A percentile compares a stretch with the other conserved stretches of the same genome.
phyloP scores from a whole-genome alignment of 208 protist genomes.

The Leishmania mexicana region DNA sequence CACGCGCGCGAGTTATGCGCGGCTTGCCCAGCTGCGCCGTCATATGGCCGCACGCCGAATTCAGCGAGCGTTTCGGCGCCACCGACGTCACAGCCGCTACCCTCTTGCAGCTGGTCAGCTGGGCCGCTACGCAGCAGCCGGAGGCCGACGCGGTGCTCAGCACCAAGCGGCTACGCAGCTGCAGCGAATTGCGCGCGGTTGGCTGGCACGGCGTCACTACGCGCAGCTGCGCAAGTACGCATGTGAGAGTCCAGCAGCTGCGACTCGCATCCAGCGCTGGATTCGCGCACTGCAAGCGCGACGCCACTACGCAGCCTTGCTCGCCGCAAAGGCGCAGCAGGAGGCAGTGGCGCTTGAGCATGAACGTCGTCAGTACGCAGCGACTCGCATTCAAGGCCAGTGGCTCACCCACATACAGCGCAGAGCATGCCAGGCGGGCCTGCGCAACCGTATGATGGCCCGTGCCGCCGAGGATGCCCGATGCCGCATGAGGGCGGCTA shows the following conservation, averaged over 20 bases:
- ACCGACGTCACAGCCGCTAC: constrained; percentile 31
- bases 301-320: constrained; percentile 22
- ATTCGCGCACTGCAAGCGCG: constrained; percentile 46
- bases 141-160: constrained; percentile 31
- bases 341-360: constrained; percentile 18
- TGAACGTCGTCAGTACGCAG: constrained; percentile 30
- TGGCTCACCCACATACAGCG: constrained; percentile 29
- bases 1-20: constrained; percentile 18
- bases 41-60: constrained; percentile 54
- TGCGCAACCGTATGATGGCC: constrained; percentile 32
- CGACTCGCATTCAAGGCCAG: constrained; percentile 28
- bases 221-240: constrained; percentile 29
- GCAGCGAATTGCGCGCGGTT: constrained; percentile 71
- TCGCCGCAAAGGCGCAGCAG: constrained; percentile 22
- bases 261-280: constrained; percentile 55
- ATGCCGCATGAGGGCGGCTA: constrained; percentile 47
- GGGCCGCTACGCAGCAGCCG: constrained; percentile 6
- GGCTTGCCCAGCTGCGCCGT: constrained; percentile 46
- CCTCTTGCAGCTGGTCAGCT: constrained; percentile 12
- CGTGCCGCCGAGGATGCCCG: constrained; percentile 38
- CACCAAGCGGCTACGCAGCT: constrained; percentile 56
- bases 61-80: constrained; percentile 47
- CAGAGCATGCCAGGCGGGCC: constrained; percentile 23
- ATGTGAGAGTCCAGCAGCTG: constrained; percentile 37
- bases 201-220: constrained; percentile 53